phyloP scores from a whole-genome alignment of 176 grass and related monocot genomes.

The Paspalum vaginatum region DNA sequence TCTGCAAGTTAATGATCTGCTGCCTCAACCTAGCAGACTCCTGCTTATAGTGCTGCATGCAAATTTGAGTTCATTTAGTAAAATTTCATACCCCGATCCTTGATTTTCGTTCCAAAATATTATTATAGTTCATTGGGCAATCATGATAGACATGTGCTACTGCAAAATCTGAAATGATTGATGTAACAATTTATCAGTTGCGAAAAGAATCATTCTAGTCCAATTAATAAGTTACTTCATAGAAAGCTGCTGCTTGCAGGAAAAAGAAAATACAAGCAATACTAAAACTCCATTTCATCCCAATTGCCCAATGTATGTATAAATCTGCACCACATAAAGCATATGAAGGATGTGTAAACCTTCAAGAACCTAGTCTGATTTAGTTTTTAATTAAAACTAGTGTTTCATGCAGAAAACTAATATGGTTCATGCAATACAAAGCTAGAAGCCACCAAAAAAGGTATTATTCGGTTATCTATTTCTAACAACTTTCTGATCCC shows the following conservation, averaged over 20 bases:
- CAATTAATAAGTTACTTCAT: neutral
- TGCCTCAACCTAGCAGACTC: slow-evolving; percentile 74
- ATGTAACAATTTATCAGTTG: neutral
- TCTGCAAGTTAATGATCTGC: slow-evolving; percentile 64
- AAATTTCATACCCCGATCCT: neutral
- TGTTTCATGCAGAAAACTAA: neutral
- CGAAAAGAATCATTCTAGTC: neutral
- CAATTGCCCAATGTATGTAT: neutral
- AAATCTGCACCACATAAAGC: neutral
- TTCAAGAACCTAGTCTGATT: neutral
- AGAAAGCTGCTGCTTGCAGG: neutral
- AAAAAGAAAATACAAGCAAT: neutral
- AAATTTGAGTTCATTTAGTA: slow-evolving; percentile 25
- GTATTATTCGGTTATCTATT: neutral
- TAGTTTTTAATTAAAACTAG: neutral
- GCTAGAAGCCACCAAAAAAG: neutral
- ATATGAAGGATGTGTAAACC: neutral
- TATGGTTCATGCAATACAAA: neutral
- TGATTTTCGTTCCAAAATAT: neutral
- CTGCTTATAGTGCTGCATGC: slow-evolving; percentile 88
- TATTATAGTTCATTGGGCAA: neutral
- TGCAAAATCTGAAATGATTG: neutral
- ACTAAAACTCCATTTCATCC: neutral
- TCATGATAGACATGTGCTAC: neutral
- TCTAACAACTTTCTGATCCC: neutral